Percentiles rank a stretch among this genome's conserved stretches.
phyloP scores from a whole-genome alignment of 225 moss, liverwort and hornwort species.

The Marchantia polymorpha region DNA sequence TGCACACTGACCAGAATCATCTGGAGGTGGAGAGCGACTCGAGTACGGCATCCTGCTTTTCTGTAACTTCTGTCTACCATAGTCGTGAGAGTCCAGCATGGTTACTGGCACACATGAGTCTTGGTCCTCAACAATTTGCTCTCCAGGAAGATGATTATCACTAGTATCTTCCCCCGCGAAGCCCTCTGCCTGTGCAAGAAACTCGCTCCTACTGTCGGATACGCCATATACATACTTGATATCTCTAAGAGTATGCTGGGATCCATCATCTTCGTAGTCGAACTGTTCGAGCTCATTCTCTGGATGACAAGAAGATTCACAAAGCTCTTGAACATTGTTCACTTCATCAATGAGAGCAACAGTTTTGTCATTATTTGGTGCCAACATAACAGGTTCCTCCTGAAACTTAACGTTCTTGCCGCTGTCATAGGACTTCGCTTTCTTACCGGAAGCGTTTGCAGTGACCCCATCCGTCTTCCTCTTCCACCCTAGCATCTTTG shows the following conservation, averaged over 20 bases:
- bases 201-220: constrained; percentile 23
- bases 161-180: constrained; percentile 5
- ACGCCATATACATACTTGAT: constrained; percentile 31
- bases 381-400: constrained; percentile 12
- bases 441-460: constrained; percentile 10
- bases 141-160: constrained; percentile 17
- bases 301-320: constrained; percentile 16
- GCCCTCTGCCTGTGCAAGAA: constrained; percentile 8
- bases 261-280: constrained; percentile 24
- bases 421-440: constrained; percentile 4
- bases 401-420: constrained; percentile 17
- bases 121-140: constrained; percentile 13
- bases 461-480: constrained; percentile 19
- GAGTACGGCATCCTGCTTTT: constrained; percentile 6
- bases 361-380: background rate
- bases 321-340: constrained; percentile 12
- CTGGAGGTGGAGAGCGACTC: background rate
- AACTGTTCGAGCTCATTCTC: constrained; percentile 16
- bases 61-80: constrained; percentile 13
- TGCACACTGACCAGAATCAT: constrained; percentile 13
- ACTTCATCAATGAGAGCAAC: constrained; percentile 12
- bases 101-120: constrained; percentile 21
- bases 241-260: constrained; percentile 24
- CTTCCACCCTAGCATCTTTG: constrained; percentile 25
- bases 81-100: constrained; percentile 23